Evolutionary conservation across 2,329 filamentous ascomycete genomes (phyloP), one percentile per base, ranked within the genome.

Genomic region (Botrytis hyacinthi): DNA sequence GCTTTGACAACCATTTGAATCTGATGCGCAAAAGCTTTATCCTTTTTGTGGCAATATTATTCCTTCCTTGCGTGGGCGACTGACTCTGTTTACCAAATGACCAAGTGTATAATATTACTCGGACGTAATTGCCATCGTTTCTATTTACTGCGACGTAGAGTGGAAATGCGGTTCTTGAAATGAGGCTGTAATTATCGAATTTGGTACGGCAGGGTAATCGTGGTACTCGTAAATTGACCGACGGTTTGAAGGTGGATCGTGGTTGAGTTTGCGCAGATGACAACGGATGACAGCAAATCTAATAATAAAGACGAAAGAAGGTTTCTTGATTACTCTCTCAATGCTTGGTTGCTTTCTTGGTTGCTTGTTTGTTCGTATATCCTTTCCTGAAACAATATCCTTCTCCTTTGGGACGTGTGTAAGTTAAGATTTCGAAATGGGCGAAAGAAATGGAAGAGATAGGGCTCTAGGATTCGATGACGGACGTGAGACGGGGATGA

Each of bases 1-100:
- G 79, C 75, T 75, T 79, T 80, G 35, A 77, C 75, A 46, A 77
- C 76, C 80, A 81, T 81, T 20, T 66, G 76, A 75, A 44, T 67
- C 40, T 22, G 29, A 67, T 26, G 70, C 70, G 70, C 70, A 29
- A 59, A 57, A 22, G 26, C 51, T 40, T 57, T 68, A 68, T 42
- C 65, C 35, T 32, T 62, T 48, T 37, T 9, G n/a, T 32, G 35
- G 14, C 22, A 46, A 71, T 42, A 32, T 20, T 32, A 51, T 40
- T 16, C 42, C 35, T 26, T 42, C 57, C 35, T 57, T 42, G 3
- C 18, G 44, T 29, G 20, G 51, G n/a, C 51, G 51, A 66, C 18
- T 63, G 51, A 37, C 32, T 32, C 32, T 62, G 42, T 71, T 18
- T 37, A 16, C 42, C 46, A 40, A 42, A 68, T 40, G 54, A 20